Evolutionary conservation across 208 protist species (phyloP).

Genomic region (Trypanosoma lewisi): DNA sequence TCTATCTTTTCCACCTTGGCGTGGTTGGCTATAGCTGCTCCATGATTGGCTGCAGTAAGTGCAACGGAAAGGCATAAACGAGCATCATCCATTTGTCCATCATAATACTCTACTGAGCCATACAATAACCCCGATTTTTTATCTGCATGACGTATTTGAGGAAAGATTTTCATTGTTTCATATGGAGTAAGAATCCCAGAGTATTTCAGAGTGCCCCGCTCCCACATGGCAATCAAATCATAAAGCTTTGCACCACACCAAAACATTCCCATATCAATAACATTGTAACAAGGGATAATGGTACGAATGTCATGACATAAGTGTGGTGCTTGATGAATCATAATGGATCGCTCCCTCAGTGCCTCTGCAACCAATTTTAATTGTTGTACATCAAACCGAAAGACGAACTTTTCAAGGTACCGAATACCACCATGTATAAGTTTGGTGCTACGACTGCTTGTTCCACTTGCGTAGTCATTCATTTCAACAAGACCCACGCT

Average conservation of each 20-base stretch:
- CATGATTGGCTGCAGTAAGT: constrained; percentile 90
- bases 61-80: constrained; percentile 93
- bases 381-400: constrained; percentile 82
- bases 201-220: constrained; percentile 77
- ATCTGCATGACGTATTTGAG: constrained; percentile 55
- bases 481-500: constrained; percentile 92
- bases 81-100: constrained; percentile 96
- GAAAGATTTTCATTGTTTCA: constrained; percentile 79
- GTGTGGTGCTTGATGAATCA: constrained; percentile 94
- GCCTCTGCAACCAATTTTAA: constrained; percentile 91
- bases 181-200: constrained; percentile 79
- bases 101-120: constrained; percentile 93
- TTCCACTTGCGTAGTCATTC: constrained; percentile 95
- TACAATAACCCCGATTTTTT: constrained; percentile 61
- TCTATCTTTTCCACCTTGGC: constrained; percentile 66
- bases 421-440: constrained; percentile 97
- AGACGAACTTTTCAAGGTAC: constrained; percentile 93
- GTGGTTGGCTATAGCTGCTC: constrained; percentile 94
- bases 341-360: constrained; percentile 90
- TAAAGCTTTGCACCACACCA: constrained; percentile 89
- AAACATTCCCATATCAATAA: constrained; percentile 78
- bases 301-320: constrained; percentile 90
- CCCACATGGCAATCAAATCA: constrained; percentile 82
- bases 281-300: constrained; percentile 91
- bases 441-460: constrained; percentile 94